A percentile compares a stretch with the other conserved stretches of the same genome.
Evolutionary conservation across 371 early-diverging fungal genomes (phyloP).

Genomic region (Neoconidiobolus thromboides): DNA sequence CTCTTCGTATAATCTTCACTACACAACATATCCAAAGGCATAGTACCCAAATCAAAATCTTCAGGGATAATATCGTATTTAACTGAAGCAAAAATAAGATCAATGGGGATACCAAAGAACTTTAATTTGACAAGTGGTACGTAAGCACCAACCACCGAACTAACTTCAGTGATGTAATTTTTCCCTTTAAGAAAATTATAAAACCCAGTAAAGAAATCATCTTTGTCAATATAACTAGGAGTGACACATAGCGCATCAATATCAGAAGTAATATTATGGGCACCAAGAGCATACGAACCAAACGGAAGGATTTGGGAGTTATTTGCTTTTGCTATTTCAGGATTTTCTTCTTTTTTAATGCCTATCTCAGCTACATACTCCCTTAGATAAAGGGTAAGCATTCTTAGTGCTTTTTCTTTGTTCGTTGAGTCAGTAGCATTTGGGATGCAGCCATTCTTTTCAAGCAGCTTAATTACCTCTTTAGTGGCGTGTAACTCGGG

Average conservation of each 20-base stretch:
- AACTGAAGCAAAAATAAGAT: conserved; percentile 88
- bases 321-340: conserved; percentile 25
- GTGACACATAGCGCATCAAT: conserved; percentile 98
- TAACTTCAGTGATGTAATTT: conserved; percentile 77
- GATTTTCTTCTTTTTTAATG: conserved; percentile 54
- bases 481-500: conserved; percentile 27
- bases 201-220: conserved; percentile 91
- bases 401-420: conserved; percentile 15
- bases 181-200: conserved; percentile 61
- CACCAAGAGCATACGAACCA: conserved; percentile 97
- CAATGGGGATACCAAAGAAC: conserved; percentile 86
- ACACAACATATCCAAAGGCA: conserved; percentile 70
- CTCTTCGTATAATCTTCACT: conserved; percentile 83
- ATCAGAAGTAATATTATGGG: conserved; percentile 91
- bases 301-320: conserved; percentile 98
- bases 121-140: conserved; percentile 97
- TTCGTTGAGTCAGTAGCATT: conserved; percentile 32
- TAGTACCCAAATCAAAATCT: conserved; percentile 70
- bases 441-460: conserved; percentile 24
- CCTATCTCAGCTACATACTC: conserved; percentile 36
- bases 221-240: conserved; percentile 81
- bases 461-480: conserved; percentile 25
- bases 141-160: conserved; percentile 82
- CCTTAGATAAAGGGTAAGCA: conserved; percentile 84
- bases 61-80: no score